Evolutionary conservation across 345 rosid species (phyloP).

Genomic region (Populus pruinosa): DNA sequence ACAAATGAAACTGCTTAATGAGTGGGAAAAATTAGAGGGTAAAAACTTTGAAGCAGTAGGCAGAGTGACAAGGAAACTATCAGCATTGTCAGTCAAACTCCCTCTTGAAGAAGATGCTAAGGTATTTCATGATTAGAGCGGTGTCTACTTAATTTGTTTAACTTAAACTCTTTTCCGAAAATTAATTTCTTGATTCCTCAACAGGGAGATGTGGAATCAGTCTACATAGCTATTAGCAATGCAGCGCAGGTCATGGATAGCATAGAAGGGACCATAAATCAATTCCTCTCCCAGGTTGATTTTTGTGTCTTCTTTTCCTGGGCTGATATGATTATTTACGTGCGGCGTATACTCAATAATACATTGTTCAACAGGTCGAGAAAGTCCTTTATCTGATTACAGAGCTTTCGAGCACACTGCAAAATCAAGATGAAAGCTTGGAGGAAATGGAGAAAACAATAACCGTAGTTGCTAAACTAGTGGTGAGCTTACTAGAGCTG

Average conservation of each 20-base stretch:
- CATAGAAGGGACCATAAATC: constrained; percentile 27
- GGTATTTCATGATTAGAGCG: constrained; percentile 26
- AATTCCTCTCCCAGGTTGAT: constrained; percentile 47
- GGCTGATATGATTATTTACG: neutral
- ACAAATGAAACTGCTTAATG: constrained; percentile 45
- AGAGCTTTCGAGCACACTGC: constrained; percentile 45
- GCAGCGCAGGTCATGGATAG: constrained; percentile 50
- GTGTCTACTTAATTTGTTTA: no score
- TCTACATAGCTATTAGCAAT: constrained; percentile 44
- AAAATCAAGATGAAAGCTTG: constrained; percentile 38
- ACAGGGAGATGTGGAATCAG: constrained; percentile 47
- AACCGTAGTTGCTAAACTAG: constrained; percentile 11
- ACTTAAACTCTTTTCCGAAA: no score
- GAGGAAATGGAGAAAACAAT: constrained; percentile 39
- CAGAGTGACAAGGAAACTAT: constrained; percentile 57
- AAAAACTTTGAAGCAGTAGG: constrained; percentile 56
- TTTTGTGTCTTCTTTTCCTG: neutral
- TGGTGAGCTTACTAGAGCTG: constrained; percentile 26
- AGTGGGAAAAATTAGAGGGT: constrained; percentile 48
- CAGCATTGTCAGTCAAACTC: constrained; percentile 42
- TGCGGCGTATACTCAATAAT: neutral
- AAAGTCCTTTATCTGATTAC: constrained; percentile 42
- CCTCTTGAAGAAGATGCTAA: constrained; percentile 48
- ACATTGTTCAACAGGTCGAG: constrained; percentile 42
- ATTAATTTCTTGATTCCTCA: neutral